These are phyloP conservation scores for Irpex rosettiformis DNA, from an alignment of 1,284 basidiomycete genomes.

Conservation along the genomic window DNA sequence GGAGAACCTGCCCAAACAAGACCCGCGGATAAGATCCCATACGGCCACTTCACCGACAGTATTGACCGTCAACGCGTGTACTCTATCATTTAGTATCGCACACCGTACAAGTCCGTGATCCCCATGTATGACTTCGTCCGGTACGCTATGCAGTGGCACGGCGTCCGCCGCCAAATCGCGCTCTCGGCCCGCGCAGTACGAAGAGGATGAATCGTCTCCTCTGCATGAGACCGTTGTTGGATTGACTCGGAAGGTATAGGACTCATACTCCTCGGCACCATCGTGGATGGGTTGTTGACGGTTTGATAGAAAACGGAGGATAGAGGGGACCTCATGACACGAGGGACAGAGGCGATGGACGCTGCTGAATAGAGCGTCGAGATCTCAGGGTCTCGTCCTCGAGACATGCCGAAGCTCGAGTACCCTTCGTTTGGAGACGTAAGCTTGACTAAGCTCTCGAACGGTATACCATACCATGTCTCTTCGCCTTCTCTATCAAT, in stretches of 20 bases:
- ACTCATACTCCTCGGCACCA: conserved; percentile 29
- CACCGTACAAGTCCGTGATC: conserved; percentile 83
- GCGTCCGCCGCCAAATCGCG: conserved; percentile 70
- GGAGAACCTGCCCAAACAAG: conserved; percentile 73
- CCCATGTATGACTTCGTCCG: conserved; percentile 76
- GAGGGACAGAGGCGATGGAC: conserved; percentile 69
- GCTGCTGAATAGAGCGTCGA: conserved; percentile 83
- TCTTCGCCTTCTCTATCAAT: conserved; percentile 39
- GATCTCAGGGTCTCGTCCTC: conserved; percentile 66
- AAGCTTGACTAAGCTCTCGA: conserved; percentile 75
- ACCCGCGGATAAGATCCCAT: conserved; percentile 87
- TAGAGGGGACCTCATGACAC: conserved; percentile 33
- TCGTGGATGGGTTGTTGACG: conserved; percentile 9
- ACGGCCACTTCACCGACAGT: conserved; percentile 83
- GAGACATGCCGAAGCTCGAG: conserved; percentile 37
- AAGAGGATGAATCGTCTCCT: conserved; percentile 34
- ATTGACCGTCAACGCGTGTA: conserved; percentile 91
- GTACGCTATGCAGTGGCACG: conserved; percentile 53
- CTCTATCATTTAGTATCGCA: conserved; percentile 83
- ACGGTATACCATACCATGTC: conserved; percentile 69
- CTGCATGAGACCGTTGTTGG: conserved; percentile 24
- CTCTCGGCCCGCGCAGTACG: conserved; percentile 75
- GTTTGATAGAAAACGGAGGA: conserved; percentile 29
- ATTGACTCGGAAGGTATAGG: conserved; percentile 27
- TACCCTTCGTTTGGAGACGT: conserved; percentile 77